Evolutionary conservation across 495 filamentous ascomycete species (phyloP).

Genomic region (Hypoxylon cercidicola): DNA sequence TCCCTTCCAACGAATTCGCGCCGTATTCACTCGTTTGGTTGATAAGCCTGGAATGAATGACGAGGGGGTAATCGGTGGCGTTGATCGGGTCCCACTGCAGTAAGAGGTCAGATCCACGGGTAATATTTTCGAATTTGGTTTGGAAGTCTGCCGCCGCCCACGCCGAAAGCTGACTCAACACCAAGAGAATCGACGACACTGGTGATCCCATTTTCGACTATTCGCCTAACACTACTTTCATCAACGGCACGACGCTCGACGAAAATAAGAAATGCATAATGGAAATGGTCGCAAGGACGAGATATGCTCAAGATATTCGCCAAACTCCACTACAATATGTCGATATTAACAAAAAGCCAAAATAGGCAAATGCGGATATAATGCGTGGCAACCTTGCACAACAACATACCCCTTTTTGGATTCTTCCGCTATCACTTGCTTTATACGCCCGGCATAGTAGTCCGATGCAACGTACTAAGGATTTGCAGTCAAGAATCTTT

Average conservation of each 20-base stretch:
- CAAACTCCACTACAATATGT: background rate
- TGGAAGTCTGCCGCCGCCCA: slow-evolving; percentile 38
- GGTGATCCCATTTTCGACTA: slow-evolving; percentile 12
- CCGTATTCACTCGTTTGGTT: slow-evolving; percentile 46
- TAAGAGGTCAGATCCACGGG: slow-evolving; percentile 33
- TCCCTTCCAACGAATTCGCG: slow-evolving; percentile 46
- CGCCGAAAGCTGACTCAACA: slow-evolving; percentile 15
- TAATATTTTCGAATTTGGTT: slow-evolving; percentile 44
- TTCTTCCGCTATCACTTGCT: too few relatives aligned
- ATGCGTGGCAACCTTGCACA: background rate
- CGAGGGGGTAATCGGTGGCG: slow-evolving; percentile 43
- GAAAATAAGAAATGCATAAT: background rate
- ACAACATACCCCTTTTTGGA: background rate
- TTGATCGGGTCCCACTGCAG: slow-evolving; percentile 47
- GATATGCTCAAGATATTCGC: background rate
- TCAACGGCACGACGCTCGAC: background rate
- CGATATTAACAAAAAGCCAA: slow-evolving; percentile 12
- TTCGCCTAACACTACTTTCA: background rate
- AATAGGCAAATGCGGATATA: slow-evolving; percentile 32
- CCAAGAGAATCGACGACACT: background rate
- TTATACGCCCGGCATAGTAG: too few relatives aligned
- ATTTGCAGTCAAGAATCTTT: too few relatives aligned
- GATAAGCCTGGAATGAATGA: slow-evolving; percentile 47
- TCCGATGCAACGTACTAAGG: too few relatives aligned
- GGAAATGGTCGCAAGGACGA: background rate